Percentiles rank a stretch among this genome's conserved stretches.
Conservation (phyloP, 177 flowering plant genomes). For the Telopea speciosissima region DNA sequence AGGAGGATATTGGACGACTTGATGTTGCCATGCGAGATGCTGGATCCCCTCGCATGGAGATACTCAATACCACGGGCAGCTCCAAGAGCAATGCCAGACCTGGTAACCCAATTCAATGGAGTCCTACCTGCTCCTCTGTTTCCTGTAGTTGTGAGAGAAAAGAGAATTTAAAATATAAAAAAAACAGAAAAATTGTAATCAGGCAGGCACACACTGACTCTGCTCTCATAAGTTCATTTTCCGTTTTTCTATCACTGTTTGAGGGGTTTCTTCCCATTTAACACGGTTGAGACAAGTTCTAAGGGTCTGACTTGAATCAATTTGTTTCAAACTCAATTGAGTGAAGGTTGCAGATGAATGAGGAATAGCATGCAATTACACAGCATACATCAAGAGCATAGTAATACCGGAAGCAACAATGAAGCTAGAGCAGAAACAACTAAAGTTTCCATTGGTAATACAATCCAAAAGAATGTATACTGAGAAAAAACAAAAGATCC, state of each 20-base stretch:
- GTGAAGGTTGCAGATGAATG: background rate
- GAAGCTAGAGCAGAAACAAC: no score
- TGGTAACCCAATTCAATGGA: conserved; percentile 55
- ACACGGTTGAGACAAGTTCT: no score
- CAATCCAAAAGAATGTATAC: no score
- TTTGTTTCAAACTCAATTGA: no score
- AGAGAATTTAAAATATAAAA: no score
- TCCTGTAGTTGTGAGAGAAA: conserved; percentile 34
- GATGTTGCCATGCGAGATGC: conserved; percentile 70
- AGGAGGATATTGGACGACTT: conserved; percentile 78
- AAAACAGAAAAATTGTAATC: background rate
- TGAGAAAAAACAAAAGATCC: no score
- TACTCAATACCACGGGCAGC: conserved; percentile 64
- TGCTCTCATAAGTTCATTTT: no score
- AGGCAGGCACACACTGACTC: no score
- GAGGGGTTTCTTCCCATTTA: background rate
- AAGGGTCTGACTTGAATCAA: no score
- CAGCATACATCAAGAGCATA: background rate
- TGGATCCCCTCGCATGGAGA: conserved; percentile 55
- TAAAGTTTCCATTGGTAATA: no score
- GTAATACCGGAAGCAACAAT: no score
- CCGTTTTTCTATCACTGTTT: background rate
- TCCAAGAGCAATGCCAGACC: conserved; percentile 72
- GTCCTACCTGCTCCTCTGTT: conserved; percentile 35
- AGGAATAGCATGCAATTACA: background rate